A percentile compares a stretch with the other conserved stretches of the same genome.
Evolutionary conservation across 78 protist genomes (phyloP).

Genomic region (Cyanophora paradoxa): DNA sequence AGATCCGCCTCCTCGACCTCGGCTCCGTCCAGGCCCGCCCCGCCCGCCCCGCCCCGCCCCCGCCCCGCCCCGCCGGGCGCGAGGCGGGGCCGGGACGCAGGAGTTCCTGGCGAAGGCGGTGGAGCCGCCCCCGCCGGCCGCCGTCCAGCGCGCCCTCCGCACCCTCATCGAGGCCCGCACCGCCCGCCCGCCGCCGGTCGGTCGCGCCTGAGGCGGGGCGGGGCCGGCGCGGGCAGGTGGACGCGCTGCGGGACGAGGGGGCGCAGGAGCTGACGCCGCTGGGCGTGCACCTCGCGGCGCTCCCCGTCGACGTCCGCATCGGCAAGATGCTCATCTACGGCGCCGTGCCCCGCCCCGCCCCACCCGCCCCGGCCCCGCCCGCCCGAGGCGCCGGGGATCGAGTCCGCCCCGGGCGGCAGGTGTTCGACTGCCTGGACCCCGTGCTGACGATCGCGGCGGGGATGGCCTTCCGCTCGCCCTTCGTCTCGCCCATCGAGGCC

Average conservation of each 20-base stretch:
- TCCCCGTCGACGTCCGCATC: constrained; percentile 79
- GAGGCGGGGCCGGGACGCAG: not conserved
- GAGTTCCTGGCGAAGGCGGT: constrained; percentile 55
- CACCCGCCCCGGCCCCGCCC: no score
- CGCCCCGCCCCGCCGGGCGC: not conserved
- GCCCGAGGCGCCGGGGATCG: no score
- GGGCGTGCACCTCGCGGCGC: constrained; percentile 65
- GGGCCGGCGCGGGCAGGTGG: no score
- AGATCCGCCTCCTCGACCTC: constrained; percentile 52
- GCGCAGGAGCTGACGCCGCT: constrained; percentile 3
- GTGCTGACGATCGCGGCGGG: constrained; percentile 79
- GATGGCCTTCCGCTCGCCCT: constrained; percentile 47
- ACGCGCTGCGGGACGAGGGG: no score
- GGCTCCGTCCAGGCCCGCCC: not conserved
- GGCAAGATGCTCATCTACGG: constrained; percentile 69
- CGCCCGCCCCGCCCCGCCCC: not conserved
- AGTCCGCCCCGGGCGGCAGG: no score
- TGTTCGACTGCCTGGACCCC: constrained; percentile 65
- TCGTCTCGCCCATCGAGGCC: constrained; percentile 51
- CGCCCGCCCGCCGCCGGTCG: not conserved
- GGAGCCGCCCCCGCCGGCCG: constrained; percentile 46
- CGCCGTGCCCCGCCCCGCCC: no score
- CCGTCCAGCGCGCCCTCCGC: constrained; percentile 28
- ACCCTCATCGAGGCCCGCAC: constrained; percentile 36
- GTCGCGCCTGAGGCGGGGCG: no score